These are phyloP conservation scores for Platanthera guangdongensis DNA, from an alignment of 106 monocot genomes.

Conservation along the genomic window DNA sequence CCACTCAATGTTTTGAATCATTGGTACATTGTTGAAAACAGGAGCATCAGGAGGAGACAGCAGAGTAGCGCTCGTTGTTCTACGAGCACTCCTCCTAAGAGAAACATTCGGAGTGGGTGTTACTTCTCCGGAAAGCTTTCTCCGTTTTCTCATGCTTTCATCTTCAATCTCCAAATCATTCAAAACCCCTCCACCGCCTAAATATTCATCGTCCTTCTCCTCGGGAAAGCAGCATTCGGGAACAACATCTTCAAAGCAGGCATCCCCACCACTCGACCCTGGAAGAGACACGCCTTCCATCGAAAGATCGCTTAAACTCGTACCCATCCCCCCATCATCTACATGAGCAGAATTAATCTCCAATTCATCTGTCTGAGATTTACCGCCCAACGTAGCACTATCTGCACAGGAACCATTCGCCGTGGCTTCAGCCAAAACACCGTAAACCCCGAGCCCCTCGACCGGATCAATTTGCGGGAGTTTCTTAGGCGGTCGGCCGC, in stretches of 20 bases:
- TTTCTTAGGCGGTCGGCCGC: conserved; percentile 25
- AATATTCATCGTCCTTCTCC: background rate
- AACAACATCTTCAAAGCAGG: background rate
- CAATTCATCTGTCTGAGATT: background rate
- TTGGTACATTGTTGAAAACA: background rate
- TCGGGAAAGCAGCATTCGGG: background rate
- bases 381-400: background rate
- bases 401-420: conserved; percentile 2
- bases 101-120: conserved; percentile 19
- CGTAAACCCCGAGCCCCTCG: background rate
- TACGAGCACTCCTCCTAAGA: conserved; percentile 68
- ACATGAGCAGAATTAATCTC: background rate
- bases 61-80: conserved; percentile 17
- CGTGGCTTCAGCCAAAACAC: background rate
- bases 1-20: background rate
- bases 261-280: background rate
- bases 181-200: conserved; percentile 3
- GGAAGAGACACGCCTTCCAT: conserved; percentile 6
- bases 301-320: background rate
- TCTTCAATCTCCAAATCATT: background rate
- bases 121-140: conserved; percentile 17
- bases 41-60: conserved; percentile 7
- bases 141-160: conserved; percentile 25
- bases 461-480: conserved; percentile 6
- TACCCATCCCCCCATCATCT: background rate